Base-by-base conservation (phyloP, 139 green algal species). In the Coelastrella sp. region DNA sequence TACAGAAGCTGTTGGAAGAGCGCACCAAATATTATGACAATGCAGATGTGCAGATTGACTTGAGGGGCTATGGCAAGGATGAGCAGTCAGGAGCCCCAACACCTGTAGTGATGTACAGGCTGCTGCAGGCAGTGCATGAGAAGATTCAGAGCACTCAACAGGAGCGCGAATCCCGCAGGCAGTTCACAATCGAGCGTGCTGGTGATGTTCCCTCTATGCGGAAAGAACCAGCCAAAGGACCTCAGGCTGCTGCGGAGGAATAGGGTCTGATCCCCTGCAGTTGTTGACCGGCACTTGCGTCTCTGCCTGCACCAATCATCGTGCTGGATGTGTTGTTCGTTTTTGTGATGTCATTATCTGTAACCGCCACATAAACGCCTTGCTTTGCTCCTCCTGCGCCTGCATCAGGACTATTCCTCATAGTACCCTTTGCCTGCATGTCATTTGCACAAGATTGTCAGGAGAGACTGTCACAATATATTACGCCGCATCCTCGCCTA, bases 1-100 rank as follows among this genome's bases (percentile, higher is more conserved):
- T 98, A 65, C 84, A 68, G 0, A 17, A 20, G 15, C 88, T 98
- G 56, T 90, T 97, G 70, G 92, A 95, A 35, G 90, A 97, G 60
- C 93, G 96, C 59, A 89, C 60, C 7, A 85, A 92, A 49, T 93
- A 92, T 81, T 98, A 98, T 76, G 94, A 95, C 78, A 93, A 93
- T 63, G 93, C 96, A 24, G 96, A 98, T 83, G 78, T 98, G 8
- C 78, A 85, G 10, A 93, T 98, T 17, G 84, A 92, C 0, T 83
- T 98, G 65, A 90, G 95, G 22, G 94, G 94, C 15, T 92, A 91
- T 68, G 91, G 90, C 25, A 63, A 85, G 66, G 94, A 96, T 81
- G 86, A 86, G 49, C 85, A 94, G 24, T 35, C 22, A 10, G 94
- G 94, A 7, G 94, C 94, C 19, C 92, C 94, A 14, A 90, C 94